Evolutionary conservation across 2,329 filamentous ascomycete species (phyloP), one percentile per base, ranked within the genome.

Genomic region (Cyphellophora attinorum): DNA sequence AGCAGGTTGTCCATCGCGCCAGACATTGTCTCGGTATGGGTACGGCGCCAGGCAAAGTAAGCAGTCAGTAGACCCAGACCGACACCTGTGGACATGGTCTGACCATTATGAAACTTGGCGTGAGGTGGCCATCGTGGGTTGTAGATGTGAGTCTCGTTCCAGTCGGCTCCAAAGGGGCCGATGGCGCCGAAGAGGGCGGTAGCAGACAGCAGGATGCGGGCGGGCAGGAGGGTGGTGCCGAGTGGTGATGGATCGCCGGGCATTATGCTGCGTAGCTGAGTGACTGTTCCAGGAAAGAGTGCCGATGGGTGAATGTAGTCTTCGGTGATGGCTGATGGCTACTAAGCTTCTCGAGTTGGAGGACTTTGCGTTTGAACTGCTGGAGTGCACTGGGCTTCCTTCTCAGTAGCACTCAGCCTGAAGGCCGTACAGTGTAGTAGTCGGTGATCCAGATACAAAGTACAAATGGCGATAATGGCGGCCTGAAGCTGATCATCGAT

Each of bases 31-130:
- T 18, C 17, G 1, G 19, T 17, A 11, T 31, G 29, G 25, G 17
- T 34, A 39, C 40, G 10, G 37, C 40, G 11, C 38, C 46, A 59
- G 4, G 53, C 45, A 34, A 57, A 61, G 42, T 60, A 67, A 0
- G 61, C 37, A 6, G 55, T 60, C 2, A 52, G 35, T 4, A 57
- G 33, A n/a, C 59, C 57, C 6, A 67, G 54, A 8, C 55, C 37
- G 0, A 65, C 44, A 1, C 64, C 64, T 31, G 65, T 58, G 2
- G 56, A 57, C 65, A 71, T 68, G 6, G 66, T 70, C 47, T 71
- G 68, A 4, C 63, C 65, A 43, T 69, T 70, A 53, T 71, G 66
- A 53, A 69, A 71, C 37, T 60, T 59, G 5, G 65, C 67, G 47
- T 71, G 67, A 0, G 64, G 64, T 2, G 64, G 59, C 67, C 67